Base-by-base conservation (phyloP, 148 eudicot species). In the Cornus kousa region DNA sequence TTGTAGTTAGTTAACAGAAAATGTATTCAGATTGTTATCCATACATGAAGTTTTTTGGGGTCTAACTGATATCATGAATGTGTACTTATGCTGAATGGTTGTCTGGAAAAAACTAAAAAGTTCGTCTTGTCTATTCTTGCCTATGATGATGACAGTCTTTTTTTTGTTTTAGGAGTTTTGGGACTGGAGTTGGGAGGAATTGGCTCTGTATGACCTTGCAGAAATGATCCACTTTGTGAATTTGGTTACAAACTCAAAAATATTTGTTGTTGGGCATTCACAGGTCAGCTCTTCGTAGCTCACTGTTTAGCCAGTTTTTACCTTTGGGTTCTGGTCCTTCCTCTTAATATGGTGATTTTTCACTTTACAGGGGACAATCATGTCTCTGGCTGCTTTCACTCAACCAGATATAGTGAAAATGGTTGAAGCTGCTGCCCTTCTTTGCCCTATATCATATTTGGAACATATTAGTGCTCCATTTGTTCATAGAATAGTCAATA, bases 111-210 rank as follows among this genome's bases (percentile, higher is more conserved):
- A 37, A 50, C 73, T 64, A 17, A 33, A 73, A 62, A 66, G 24
- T 67, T 74, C 7, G 6, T 24, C 9, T 68, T 37, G 53, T 65
- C 32, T 75, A 17, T 74, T 31, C 76, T 68, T 50, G 39, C 77
- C 72, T 50, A 2, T 40, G n/a, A 72, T 64, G 70, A 66, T 77
- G 28, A 57, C 1, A 50, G 57, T 32, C 14, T 75, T 37, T 39
- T 78, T 75, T 53, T 60, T 72, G 24, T 82, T 77, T 50, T 73
- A 96, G 99, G 94, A 89, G 55, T 96, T 87, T 84, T 96, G 99
- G 99, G 97, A 96, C 70, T 96, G 99, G 99, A 96, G 98, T 86
- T 96, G 99, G 99, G 97, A 96, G 88, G 98, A 96, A 75, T 48
- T 94, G 84, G 99, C 98, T 75, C 82, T 87, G 3, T 86, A 88